Evolutionary conservation across 129 eudicot genomes (phyloP), one percentile per base, ranked within the genome.

Genomic region (Pittosporum tobira): DNA sequence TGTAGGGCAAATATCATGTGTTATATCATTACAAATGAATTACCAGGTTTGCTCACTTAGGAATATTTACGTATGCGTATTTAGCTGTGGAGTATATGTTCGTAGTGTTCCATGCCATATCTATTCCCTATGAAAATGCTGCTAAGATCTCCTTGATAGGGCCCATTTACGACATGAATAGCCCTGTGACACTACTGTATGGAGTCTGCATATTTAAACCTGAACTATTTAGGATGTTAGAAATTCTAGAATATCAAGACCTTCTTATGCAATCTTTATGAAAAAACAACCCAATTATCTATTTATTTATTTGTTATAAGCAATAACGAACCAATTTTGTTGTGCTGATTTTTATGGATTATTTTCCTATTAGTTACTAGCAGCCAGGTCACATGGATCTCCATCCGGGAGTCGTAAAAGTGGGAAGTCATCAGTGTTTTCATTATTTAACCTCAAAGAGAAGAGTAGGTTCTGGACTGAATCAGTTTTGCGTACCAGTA

Each of bases 391-490:
- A 59, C 51, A 71, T 78, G 96, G 90, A 61, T 68, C 88, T 38
- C 81, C 84, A 4, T 22, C 18, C 12, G 75, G 82, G 31, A 73
- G 51, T 36, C 79, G 84, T 50, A 81, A 73, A 73, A 71, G 75
- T 3, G 87, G 83, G 65, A 74, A 51, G 40, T 88, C 94, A 40
- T 85, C 97, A 0, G 95, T 85, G 37, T 89, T 89, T 73, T 89
- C 97, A 3, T 71, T 89, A 77, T 89, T 89, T 76, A 89, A 82
- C 70, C 97, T 89, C 66, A 89, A 73, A 79, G 88, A 85, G 66
- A 89, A 69, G 83, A 89, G 97, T 80, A 79, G 72, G 38, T 89
- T 89, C 77, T 89, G 97, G 97, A 89, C 78, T 42, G 97, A 89
- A 79, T 57, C 93, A 36, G 97, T 89, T 60, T 74, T 89, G 48